phyloP scores from a whole-genome alignment of 345 rosid genomes.

The Nasturtium officinale region DNA sequence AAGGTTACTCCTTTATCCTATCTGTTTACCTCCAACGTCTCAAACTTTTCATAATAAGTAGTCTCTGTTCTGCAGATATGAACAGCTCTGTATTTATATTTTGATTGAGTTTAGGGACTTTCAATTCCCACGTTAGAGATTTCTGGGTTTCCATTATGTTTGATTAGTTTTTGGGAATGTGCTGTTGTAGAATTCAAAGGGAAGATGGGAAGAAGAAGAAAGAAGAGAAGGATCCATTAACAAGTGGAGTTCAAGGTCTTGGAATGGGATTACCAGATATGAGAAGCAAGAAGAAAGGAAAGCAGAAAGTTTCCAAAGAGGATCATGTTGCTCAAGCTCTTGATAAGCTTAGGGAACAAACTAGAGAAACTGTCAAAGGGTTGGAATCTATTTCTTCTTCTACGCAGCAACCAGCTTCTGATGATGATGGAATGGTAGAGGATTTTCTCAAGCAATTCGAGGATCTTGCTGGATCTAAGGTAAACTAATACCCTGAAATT shows the following conservation, averaged over 20 bases:
- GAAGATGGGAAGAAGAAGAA: constrained; percentile 37
- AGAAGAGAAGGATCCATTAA: constrained; percentile 49
- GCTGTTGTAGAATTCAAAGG: constrained; percentile 46
- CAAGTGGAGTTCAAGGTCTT: constrained; percentile 74
- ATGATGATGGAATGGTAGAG: constrained; percentile 68
- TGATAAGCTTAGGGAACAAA: constrained; percentile 80
- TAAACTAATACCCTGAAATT: constrained; percentile 10
- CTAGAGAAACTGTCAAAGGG: constrained; percentile 82
- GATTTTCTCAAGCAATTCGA: constrained; percentile 96
- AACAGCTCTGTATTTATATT: not conserved
- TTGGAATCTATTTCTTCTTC: constrained; percentile 67
- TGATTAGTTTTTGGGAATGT: not conserved
- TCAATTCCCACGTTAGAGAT: not conserved
- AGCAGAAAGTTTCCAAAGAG: constrained; percentile 59
- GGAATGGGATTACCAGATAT: constrained; percentile 95
- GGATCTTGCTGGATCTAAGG: constrained; percentile 91
- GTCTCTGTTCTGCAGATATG: not conserved
- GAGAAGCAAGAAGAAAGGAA: constrained; percentile 76
- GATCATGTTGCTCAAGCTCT: constrained; percentile 80
- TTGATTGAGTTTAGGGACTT: not conserved
- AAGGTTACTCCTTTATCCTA: constrained; percentile 44
- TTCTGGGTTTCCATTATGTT: not conserved
- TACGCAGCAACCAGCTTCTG: constrained; percentile 47
- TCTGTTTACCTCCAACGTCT: constrained; percentile 14
- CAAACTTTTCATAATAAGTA: not conserved